These are phyloP conservation scores for Luvunga scandens DNA, from an alignment of 345 rosid species.

Conservation along the genomic window DNA sequence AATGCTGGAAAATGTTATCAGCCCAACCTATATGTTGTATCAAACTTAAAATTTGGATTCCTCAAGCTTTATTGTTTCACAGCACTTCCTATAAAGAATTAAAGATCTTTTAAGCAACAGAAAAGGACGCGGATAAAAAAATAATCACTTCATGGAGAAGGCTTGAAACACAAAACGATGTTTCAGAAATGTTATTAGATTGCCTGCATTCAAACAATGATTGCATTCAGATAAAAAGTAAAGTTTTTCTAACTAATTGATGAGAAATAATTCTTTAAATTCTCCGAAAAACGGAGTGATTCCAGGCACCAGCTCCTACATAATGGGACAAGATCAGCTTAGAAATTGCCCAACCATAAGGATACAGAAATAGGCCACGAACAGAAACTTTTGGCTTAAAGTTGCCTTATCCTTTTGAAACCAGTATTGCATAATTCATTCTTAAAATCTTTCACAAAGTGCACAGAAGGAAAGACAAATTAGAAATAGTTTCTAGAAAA, in stretches of 20 bases:
- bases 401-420: too few species aligned
- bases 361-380: too few species aligned
- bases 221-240: neutral
- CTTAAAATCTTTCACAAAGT: too few species aligned
- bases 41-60: neutral
- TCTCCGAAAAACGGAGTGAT: neutral
- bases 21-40: too few species aligned
- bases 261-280: neutral
- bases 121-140: neutral
- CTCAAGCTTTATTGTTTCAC: neutral
- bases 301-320: neutral
- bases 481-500: too few species aligned
- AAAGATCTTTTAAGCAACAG: neutral
- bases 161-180: neutral
- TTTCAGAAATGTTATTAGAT: neutral
- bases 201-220: neutral
- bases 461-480: too few species aligned
- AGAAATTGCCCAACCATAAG: neutral
- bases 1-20: neutral
- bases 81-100: neutral
- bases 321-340: neutral
- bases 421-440: too few species aligned
- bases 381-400: too few species aligned
- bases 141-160: neutral
- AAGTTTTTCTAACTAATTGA: neutral